Conservation (phyloP, 768 basidiomycete species). For the Ramaria sp. region DNA sequence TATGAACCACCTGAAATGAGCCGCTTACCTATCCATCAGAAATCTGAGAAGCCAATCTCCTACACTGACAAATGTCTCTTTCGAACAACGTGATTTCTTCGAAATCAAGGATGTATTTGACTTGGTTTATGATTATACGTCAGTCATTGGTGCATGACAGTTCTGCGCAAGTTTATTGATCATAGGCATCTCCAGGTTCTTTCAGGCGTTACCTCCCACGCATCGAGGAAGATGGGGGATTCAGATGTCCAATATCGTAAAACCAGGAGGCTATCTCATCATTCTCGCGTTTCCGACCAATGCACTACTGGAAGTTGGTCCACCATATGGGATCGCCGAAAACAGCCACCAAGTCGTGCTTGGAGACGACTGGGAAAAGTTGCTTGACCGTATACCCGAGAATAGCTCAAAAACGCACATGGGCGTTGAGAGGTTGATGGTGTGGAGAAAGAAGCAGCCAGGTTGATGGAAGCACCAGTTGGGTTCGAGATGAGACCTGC, state of each 20-base stretch:
- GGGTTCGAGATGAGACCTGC: no score
- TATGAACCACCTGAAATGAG: background rate
- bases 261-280: constrained; percentile 53
- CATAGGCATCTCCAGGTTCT: constrained; percentile 35
- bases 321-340: constrained; percentile 50
- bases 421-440: constrained; percentile 40
- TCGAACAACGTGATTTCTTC: constrained; percentile 48
- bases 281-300: constrained; percentile 50
- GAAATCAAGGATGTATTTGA: constrained; percentile 28
- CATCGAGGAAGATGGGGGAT: constrained; percentile 46
- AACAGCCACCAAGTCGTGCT: constrained; percentile 47
- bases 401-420: constrained; percentile 29
- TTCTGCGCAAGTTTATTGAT: background rate
- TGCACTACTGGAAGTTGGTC: constrained; percentile 35
- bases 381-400: constrained; percentile 41
- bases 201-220: constrained; percentile 56
- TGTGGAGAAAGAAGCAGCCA: constrained; percentile 20
- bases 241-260: constrained; percentile 44
- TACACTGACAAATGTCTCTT: constrained; percentile 19
- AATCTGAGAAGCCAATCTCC: background rate
- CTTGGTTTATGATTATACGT: constrained; percentile 60
- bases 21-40: background rate
- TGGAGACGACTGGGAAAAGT: constrained; percentile 38
- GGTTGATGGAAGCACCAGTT: background rate
- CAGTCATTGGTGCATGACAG: constrained; percentile 4